phyloP scores from a whole-genome alignment of 805 yeast genomes.

The Candida alai region DNA sequence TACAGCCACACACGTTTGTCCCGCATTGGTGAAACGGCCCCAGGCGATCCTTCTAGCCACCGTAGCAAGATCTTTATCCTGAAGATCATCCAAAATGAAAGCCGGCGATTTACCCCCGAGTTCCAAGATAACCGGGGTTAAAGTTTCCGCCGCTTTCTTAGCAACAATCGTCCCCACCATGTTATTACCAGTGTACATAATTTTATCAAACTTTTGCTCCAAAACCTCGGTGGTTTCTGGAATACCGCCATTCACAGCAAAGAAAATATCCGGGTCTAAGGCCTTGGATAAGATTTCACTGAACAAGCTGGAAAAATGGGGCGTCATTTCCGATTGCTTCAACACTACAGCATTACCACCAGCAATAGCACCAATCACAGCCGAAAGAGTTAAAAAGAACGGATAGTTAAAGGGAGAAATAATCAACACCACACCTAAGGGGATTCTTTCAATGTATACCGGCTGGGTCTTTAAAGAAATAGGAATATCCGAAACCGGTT shows the following conservation, averaged over 20 bases:
- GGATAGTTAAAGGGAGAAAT: slow-evolving; percentile 86
- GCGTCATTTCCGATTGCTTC: slow-evolving; percentile 74
- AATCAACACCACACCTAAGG: slow-evolving; percentile 65
- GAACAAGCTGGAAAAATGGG: slow-evolving; percentile 54
- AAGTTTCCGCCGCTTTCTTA: slow-evolving; percentile 73
- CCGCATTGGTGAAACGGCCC: slow-evolving; percentile 77
- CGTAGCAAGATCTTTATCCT: slow-evolving; percentile 38
- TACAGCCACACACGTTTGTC: slow-evolving; percentile 89
- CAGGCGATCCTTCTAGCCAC: slow-evolving; percentile 63
- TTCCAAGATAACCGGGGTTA: slow-evolving; percentile 80
- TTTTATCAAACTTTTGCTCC: slow-evolving; percentile 69
- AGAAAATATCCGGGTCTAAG: slow-evolving; percentile 53
- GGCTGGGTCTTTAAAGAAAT: slow-evolving; percentile 27
- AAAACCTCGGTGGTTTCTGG: slow-evolving; percentile 58
- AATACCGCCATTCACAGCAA: slow-evolving; percentile 70
- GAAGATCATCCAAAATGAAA: slow-evolving; percentile 52
- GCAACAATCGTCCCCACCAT: slow-evolving; percentile 75
- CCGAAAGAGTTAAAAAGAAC: slow-evolving; percentile 53
- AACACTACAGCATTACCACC: slow-evolving; percentile 79
- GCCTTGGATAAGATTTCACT: slow-evolving; percentile 51
- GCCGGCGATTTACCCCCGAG: slow-evolving; percentile 93
- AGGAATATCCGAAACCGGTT: slow-evolving; percentile 35
- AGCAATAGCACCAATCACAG: slow-evolving; percentile 77
- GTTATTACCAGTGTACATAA: slow-evolving; percentile 81
- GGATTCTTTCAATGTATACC: slow-evolving; percentile 34